Base-by-base conservation (phyloP, 2,329 filamentous ascomycete species). In the Aspergillus uvarum region DNA sequence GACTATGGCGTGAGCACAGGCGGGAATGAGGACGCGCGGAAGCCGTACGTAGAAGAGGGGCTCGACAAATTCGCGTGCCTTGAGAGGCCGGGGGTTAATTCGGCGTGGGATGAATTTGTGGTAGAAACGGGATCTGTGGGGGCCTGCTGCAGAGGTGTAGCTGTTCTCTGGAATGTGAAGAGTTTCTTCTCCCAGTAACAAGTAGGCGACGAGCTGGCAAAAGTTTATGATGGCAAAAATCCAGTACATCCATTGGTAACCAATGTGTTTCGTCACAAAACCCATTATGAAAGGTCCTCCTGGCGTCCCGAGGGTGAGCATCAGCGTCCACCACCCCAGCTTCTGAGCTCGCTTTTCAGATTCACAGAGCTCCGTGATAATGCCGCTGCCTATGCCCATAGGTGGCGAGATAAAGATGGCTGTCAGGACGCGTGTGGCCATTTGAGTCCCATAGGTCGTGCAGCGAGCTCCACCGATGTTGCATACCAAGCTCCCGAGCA, bases 181-280 rank as follows among this genome's bases (percentile, higher is more conserved):
- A 1, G 83, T 85, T 66, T 86, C 84, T 0, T 79, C 78, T 1
- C 80, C 79, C 35, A 84, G 63, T 61, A 84, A 79, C 56, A 85
- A 62, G 67, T 85, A 86, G 2, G 80, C 70, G 31, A 85, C 62
- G 59, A 85, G 77, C 61, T 86, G 83, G 16, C 76, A 76, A 49
- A 76, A 81, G 63, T 86, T 85, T 61, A 79, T 79, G 35, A 85
- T 85, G 4, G 81, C 82, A n/a, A 85, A 75, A 31, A 81, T 79
- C 78, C 80, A 86, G 69, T 82, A 86, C 21, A 85, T 84, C 83
- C 83, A 86, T 8, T 81, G 73, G 47, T 82, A 84, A 0, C 82
- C 81, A 11, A 81, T 77, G 26, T 81, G 77, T 54, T 81, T 72
- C 0, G 79, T 78, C 1, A 85, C 83, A 47, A 73, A 72, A 0